Conservation (phyloP, 306 rosid species). For the Dryas octopetala region DNA sequence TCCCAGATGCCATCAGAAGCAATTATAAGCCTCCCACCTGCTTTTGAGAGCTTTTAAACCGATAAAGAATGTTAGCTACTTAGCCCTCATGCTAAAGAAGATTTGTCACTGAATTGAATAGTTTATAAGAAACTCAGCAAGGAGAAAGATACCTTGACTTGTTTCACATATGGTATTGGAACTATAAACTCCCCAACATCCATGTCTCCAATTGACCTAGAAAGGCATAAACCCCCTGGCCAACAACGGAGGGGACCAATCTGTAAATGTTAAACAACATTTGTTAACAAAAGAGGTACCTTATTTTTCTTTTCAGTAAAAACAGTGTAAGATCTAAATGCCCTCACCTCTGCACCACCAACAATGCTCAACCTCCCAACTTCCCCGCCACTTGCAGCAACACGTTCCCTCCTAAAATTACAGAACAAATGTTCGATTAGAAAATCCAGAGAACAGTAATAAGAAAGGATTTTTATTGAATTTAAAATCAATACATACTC, state of each 20-base stretch:
- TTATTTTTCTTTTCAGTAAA: background rate
- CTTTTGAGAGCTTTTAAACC: constrained; percentile 60
- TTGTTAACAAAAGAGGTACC: background rate
- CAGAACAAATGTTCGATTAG: constrained; percentile 15
- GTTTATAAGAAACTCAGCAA: background rate
- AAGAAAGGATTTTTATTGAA: background rate
- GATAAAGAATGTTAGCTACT: constrained; percentile 29
- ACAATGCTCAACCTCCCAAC: constrained; percentile 93
- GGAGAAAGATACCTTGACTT: constrained; percentile 70
- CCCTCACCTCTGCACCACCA: constrained; percentile 86
- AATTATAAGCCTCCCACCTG: constrained; percentile 91
- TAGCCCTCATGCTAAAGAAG: constrained; percentile 14
- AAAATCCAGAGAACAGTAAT: constrained; percentile 18
- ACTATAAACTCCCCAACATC: constrained; percentile 97
- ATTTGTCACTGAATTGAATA: background rate
- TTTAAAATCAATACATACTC: constrained; percentile 51
- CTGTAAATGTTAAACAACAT: constrained; percentile 48
- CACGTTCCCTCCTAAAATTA: constrained; percentile 79
- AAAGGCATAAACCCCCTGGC: constrained; percentile 99
- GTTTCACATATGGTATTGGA: constrained; percentile 90
- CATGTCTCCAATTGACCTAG: constrained; percentile 96
- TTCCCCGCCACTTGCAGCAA: constrained; percentile 96
- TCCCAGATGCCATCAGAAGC: constrained; percentile 99
- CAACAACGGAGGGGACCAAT: constrained; percentile 99
- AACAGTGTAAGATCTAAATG: background rate